Evolutionary conservation across 805 yeast species (phyloP).

Genomic region (Schwanniomyces yamadae): DNA sequence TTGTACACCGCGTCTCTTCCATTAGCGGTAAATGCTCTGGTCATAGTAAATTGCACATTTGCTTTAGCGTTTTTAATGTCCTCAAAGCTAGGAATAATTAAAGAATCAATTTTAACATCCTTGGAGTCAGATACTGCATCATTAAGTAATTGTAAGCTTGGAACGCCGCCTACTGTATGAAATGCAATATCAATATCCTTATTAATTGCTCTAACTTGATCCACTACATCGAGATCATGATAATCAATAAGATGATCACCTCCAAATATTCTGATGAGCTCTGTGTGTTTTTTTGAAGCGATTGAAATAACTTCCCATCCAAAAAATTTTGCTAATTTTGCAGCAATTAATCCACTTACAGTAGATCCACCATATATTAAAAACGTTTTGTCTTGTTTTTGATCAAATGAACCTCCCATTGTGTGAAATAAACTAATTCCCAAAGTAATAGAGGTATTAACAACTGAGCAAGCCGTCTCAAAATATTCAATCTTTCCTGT

Average conservation of each 20-base stretch:
- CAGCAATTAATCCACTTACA: constrained; percentile 5
- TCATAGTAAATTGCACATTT: constrained; percentile 5
- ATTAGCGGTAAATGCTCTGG: constrained; percentile 4
- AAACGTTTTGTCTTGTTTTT: constrained; percentile 1
- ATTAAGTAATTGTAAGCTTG: constrained; percentile 1
- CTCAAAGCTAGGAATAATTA: constrained; percentile 1
- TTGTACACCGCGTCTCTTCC: constrained; percentile 1
- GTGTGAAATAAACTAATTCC: constrained; percentile 3
- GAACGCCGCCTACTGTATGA: constrained; percentile 2
- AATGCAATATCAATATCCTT: constrained; percentile 1
- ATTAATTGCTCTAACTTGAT: constrained; percentile 2
- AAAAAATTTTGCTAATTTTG: constrained; percentile 2
- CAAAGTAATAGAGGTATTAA: not conserved
- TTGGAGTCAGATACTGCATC: not conserved
- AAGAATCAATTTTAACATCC: constrained; percentile 1
- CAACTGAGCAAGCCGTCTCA: constrained; percentile 3
- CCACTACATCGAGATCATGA: constrained; percentile 1
- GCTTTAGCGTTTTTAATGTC: constrained; percentile 1
- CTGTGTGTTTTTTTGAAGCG: constrained; percentile 3
- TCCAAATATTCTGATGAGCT: constrained; percentile 2
- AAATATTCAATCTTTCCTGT: constrained; percentile 2
- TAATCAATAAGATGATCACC: constrained; percentile 4
- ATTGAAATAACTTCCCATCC: constrained; percentile 5
- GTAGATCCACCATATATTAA: constrained; percentile 6
- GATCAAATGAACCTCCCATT: constrained; percentile 2